Conservation (phyloP, 345 rosid genomes). For the Clausena lansium region DNA sequence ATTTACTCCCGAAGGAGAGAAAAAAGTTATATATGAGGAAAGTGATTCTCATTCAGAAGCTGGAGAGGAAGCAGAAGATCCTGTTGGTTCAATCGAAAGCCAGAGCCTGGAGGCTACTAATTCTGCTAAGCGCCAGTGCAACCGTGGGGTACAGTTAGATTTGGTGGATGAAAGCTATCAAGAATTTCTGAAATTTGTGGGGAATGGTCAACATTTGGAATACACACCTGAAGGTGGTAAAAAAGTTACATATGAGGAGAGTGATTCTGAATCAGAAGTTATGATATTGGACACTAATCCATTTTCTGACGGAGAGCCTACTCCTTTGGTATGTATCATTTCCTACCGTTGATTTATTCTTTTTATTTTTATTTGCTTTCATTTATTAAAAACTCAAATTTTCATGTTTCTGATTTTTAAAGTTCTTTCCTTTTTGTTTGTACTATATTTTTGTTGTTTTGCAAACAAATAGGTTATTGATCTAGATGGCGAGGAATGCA, state of each 20-base stretch:
- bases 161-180: constrained; percentile 31
- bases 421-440: constrained; percentile 1
- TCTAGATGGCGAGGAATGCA: constrained; percentile 15
- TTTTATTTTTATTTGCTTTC: background rate
- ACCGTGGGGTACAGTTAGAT: constrained; percentile 7
- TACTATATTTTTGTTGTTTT: constrained; percentile 14
- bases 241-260: constrained; percentile 13
- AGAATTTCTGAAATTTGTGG: constrained; percentile 14
- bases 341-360: background rate
- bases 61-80: constrained; percentile 14
- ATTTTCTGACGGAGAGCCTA: constrained; percentile 23
- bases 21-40: constrained; percentile 15
- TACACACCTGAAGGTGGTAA: constrained; percentile 22
- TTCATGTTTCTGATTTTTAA: constrained; percentile 21
- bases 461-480: constrained; percentile 22
- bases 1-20: constrained; percentile 19
- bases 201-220: constrained; percentile 13
- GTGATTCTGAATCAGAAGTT: constrained; percentile 50
- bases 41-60: background rate
- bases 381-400: background rate
- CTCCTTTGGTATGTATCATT: constrained; percentile 38
- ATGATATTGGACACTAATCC: constrained; percentile 35
- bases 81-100: background rate
- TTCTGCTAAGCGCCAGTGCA: constrained; percentile 1
- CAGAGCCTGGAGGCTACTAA: background rate